Percentiles rank a stretch among this genome's conserved stretches.
phyloP scores from a whole-genome alignment of 1,139 yeast genomes.

The Zygosaccharomyces pseudobailii region DNA sequence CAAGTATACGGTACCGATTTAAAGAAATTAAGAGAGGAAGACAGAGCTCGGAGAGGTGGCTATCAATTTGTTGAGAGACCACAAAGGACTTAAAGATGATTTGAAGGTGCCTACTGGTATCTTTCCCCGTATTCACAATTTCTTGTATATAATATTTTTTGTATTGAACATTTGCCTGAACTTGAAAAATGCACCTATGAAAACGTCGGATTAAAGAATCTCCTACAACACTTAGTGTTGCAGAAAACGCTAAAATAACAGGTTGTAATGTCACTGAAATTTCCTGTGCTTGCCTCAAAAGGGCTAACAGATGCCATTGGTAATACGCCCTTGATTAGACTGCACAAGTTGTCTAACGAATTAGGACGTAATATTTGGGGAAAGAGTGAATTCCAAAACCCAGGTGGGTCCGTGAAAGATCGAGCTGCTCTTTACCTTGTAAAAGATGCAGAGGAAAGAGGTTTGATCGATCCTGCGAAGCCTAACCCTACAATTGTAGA shows the following conservation, averaged over 20 bases:
- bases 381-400: constrained; percentile 89
- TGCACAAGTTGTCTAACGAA: constrained; percentile 56
- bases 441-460: constrained; percentile 72
- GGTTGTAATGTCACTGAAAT: constrained; percentile 3
- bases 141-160: constrained; percentile 5
- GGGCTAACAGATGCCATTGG: constrained; percentile 81
- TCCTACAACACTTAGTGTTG: not conserved
- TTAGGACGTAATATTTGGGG: constrained; percentile 77
- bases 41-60: constrained; percentile 2
- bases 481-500: constrained; percentile 49
- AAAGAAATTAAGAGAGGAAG: not conserved
- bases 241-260: not conserved
- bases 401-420: constrained; percentile 92
- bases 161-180: not conserved
- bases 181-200: not conserved
- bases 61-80: constrained; percentile 10
- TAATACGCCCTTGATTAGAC: constrained; percentile 73
- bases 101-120: not conserved
- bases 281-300: constrained; percentile 52
- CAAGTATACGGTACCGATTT: constrained; percentile 9
- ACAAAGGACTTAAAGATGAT: not conserved
- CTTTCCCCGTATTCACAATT: not conserved
- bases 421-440: constrained; percentile 79
- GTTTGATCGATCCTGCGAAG: constrained; percentile 46
- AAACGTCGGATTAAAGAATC: not conserved